Evolutionary conservation across 1,139 yeast species (phyloP).

Genomic region (Candida neerlandica): DNA sequence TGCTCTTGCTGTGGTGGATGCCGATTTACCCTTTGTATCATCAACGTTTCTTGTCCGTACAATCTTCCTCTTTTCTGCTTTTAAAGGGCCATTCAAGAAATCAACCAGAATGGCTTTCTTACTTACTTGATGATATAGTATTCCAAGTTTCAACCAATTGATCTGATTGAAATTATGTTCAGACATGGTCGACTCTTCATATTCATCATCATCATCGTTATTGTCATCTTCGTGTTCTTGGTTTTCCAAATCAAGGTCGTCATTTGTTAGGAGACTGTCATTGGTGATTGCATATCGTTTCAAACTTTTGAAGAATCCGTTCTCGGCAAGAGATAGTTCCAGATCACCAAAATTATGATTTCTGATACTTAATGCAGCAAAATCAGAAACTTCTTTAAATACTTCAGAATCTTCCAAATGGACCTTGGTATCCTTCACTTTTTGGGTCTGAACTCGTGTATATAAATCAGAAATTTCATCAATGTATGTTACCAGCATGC

Average conservation of each 20-base stretch:
- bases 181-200: conserved; percentile 13
- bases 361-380: conserved; percentile 55
- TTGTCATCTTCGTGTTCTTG: conserved; percentile 13
- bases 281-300: conserved; percentile 35
- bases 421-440: conserved; percentile 26
- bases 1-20: conserved; percentile 55
- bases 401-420: conserved; percentile 42
- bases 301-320: conserved; percentile 46
- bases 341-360: conserved; percentile 59
- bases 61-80: conserved; percentile 53
- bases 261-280: conserved; percentile 1
- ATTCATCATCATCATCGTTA: conserved; percentile 15
- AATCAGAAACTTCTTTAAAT: conserved; percentile 39
- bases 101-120: conserved; percentile 54
- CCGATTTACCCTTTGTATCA: conserved; percentile 40
- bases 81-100: conserved; percentile 73
- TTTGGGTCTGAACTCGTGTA: conserved; percentile 31
- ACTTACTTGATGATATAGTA: conserved; percentile 51
- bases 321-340: conserved; percentile 49
- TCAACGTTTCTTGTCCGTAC: conserved; percentile 40
- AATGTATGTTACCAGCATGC: conserved; percentile 28
- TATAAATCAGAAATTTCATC: conserved; percentile 33
- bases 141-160: conserved; percentile 66
- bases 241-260: conserved; percentile 13
- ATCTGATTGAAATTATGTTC: conserved; percentile 38